Conservation (phyloP, 2,329 filamentous ascomycete species). For the Fusarium denticulatum region DNA sequence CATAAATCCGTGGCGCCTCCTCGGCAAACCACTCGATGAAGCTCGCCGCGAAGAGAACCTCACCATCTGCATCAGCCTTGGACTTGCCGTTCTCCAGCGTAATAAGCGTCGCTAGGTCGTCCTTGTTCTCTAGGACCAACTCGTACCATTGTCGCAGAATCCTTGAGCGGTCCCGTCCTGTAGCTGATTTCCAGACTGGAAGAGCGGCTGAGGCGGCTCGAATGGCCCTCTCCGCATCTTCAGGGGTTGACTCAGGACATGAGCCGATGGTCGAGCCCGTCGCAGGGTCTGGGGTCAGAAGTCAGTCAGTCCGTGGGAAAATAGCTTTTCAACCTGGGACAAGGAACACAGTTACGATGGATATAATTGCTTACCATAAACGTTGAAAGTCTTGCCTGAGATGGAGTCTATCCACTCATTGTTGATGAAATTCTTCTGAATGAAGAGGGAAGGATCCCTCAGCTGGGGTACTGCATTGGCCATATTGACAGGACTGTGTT, state of each 20-base stretch:
- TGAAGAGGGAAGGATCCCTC: background rate
- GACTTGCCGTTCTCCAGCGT: constrained; percentile 78
- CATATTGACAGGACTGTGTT: background rate
- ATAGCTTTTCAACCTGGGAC: background rate
- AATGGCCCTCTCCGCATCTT: constrained; percentile 75
- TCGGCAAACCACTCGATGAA: constrained; percentile 66
- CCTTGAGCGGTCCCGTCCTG: constrained; percentile 65
- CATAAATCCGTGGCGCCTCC: constrained; percentile 61
- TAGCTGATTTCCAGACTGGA: constrained; percentile 65
- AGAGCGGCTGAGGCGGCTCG: constrained; percentile 68
- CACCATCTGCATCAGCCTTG: constrained; percentile 65
- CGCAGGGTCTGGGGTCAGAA: constrained; percentile 65
- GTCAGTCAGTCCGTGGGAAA: background rate
- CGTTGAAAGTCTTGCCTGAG: background rate
- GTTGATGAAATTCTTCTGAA: background rate
- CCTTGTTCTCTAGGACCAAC: constrained; percentile 69
- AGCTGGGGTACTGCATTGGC: background rate
- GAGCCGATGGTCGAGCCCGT: constrained; percentile 73
- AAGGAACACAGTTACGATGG: background rate
- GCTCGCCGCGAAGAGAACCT: constrained; percentile 69
- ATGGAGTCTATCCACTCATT: background rate
- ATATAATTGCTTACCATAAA: background rate
- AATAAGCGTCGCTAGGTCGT: constrained; percentile 72
- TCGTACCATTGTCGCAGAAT: constrained; percentile 72
- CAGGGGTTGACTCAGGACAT: constrained; percentile 73